Conservation (phyloP, 441 rosid genomes). For the Daphne laureola region DNA sequence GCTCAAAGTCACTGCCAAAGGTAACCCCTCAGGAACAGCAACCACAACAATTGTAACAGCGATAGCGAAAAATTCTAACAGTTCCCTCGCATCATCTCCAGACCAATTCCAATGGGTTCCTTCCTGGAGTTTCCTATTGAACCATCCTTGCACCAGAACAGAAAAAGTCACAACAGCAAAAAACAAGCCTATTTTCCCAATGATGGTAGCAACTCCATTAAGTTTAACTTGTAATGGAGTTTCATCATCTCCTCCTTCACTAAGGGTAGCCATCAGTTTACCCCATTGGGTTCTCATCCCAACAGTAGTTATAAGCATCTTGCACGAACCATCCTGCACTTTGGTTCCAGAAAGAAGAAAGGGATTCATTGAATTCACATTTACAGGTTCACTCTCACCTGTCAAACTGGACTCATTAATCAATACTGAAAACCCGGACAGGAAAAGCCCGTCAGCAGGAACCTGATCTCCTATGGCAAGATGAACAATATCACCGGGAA, state of each 20-base stretch:
- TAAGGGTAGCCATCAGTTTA: slow-evolving; percentile 50
- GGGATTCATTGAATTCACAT: slow-evolving; percentile 29
- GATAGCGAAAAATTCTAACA: slow-evolving; percentile 41
- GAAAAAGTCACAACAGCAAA: slow-evolving; percentile 65
- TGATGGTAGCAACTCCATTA: slow-evolving; percentile 50
- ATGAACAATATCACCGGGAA: slow-evolving; percentile 50
- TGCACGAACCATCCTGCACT: slow-evolving; percentile 53
- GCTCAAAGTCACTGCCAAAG: slow-evolving; percentile 52
- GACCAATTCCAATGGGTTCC: slow-evolving; percentile 43
- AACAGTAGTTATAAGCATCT: slow-evolving; percentile 49
- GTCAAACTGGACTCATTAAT: slow-evolving; percentile 50
- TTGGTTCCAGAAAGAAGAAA: slow-evolving; percentile 53
- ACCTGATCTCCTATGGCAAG: slow-evolving; percentile 51
- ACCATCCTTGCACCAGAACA: slow-evolving; percentile 42
- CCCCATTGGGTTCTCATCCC: slow-evolving; percentile 69
- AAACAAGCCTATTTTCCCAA: slow-evolving; percentile 45
- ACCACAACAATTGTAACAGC: slow-evolving; percentile 56
- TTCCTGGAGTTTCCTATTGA: slow-evolving; percentile 26
- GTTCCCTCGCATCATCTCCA: slow-evolving; percentile 37
- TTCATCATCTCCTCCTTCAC: slow-evolving; percentile 60
- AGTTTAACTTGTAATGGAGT: slow-evolving; percentile 56
- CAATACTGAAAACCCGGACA: slow-evolving; percentile 40
- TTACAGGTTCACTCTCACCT: slow-evolving; percentile 48
- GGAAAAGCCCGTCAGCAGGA: slow-evolving; percentile 50
- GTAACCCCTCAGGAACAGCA: slow-evolving; percentile 58